Evolutionary conservation across 768 basidiomycete species (phyloP).

Genomic region (Nidularia pulvinata): DNA sequence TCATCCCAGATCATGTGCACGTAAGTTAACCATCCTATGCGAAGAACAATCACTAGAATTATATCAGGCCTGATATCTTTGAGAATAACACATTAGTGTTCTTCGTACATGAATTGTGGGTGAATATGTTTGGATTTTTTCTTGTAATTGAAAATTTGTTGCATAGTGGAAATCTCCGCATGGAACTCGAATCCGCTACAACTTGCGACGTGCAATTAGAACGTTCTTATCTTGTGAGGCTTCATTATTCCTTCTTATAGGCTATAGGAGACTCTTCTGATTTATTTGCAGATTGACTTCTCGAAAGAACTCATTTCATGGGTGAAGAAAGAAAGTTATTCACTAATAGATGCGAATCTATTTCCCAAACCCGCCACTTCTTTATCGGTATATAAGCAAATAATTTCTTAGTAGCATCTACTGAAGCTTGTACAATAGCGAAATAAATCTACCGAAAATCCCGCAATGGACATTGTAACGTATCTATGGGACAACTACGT

Average conservation of each 20-base stretch:
- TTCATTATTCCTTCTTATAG: too few relatives aligned
- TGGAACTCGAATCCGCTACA: conserved; percentile 75
- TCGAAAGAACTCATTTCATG: conserved; percentile 80
- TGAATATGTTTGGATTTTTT: conserved; percentile 5
- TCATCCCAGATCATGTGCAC: conserved; percentile 87
- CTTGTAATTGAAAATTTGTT: neutral
- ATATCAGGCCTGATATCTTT: conserved; percentile 70
- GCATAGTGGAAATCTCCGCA: conserved; percentile 86
- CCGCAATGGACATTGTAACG: conserved; percentile 58
- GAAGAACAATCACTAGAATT: neutral
- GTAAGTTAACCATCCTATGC: conserved; percentile 42
- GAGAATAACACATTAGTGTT: conserved; percentile 77
- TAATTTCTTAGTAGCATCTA: too few relatives aligned
- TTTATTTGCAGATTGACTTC: conserved; percentile 68
- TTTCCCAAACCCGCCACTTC: conserved; percentile 53
- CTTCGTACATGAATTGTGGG: conserved; percentile 96
- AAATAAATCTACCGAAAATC: conserved; percentile 38
- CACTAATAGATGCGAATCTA: conserved; percentile 87
- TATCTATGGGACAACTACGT: conserved; percentile 99
- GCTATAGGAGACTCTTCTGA: neutral
- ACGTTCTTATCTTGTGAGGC: conserved; percentile 78
- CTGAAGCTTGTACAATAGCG: conserved; percentile 21
- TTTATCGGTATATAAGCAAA: too few relatives aligned
- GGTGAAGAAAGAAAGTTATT: conserved; percentile 66
- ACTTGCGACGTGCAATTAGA: conserved; percentile 78